Conservation (phyloP, 768 basidiomycete species). For the Mycena galericulata region DNA sequence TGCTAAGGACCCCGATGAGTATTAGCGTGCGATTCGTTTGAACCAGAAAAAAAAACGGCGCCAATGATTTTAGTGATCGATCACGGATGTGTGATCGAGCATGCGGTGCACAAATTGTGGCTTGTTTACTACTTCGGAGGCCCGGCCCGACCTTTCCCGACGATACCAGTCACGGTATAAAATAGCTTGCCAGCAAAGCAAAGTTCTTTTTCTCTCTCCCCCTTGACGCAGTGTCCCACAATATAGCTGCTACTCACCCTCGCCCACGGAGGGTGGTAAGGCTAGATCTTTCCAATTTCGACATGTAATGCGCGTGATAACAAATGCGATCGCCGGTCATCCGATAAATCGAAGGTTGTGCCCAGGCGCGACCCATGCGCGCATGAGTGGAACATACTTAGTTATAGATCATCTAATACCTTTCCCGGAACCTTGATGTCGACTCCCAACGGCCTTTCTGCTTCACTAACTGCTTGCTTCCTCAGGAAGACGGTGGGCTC, state of each 20-base stretch:
- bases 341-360: slow-evolving; percentile 12
- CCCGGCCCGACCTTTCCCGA: too few relatives aligned
- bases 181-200: not conserved
- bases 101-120: too few relatives aligned
- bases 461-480: slow-evolving; percentile 89
- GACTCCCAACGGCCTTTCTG: slow-evolving; percentile 77
- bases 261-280: not conserved
- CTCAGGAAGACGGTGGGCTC: slow-evolving; percentile 83
- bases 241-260: not conserved
- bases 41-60: too few relatives aligned
- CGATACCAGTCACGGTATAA: too few relatives aligned
- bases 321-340: slow-evolving; percentile 24
- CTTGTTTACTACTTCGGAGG: too few relatives aligned
- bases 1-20: too few relatives aligned
- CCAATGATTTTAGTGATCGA: too few relatives aligned
- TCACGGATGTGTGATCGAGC: too few relatives aligned
- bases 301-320: slow-evolving; percentile 25
- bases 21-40: too few relatives aligned
- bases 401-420: slow-evolving; percentile 22
- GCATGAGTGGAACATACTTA: slow-evolving; percentile 10
- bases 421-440: slow-evolving; percentile 47
- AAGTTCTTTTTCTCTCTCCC: not conserved
- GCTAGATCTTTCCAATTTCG: not conserved
- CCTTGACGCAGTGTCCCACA: too few relatives aligned
- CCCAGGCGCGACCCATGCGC: slow-evolving; percentile 20